Conservation (phyloP, 2,329 filamentous ascomycete species). For the Lojkania enalia region DNA sequence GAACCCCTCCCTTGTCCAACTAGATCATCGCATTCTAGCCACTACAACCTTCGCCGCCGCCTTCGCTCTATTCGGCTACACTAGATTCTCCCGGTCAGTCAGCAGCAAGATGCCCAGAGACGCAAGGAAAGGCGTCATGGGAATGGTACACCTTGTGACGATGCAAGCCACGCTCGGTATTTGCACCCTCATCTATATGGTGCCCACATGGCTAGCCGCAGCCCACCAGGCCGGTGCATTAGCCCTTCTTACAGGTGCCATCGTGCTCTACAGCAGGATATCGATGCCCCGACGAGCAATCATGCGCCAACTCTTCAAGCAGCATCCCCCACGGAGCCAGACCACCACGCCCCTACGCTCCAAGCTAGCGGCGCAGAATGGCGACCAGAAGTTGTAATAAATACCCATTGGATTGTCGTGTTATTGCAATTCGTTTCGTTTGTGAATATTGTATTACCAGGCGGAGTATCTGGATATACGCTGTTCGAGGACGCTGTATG, state of each 20-base stretch:
- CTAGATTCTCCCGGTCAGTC: conserved; percentile 67
- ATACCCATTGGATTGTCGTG: not conserved
- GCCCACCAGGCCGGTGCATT: conserved; percentile 91
- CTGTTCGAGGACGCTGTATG: not conserved
- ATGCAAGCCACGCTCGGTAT: conserved; percentile 88
- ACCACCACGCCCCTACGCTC: conserved; percentile 25
- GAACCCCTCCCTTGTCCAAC: conserved; percentile 92
- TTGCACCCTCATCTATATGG: conserved; percentile 88
- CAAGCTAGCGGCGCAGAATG: conserved; percentile 24
- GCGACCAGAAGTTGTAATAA: conserved; percentile 5
- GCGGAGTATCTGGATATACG: too few relatives aligned
- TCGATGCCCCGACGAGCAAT: conserved; percentile 39
- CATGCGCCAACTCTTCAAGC: conserved; percentile 33
- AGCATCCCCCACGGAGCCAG: conserved; percentile 18
- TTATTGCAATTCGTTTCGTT: not conserved
- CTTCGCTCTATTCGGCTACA: conserved; percentile 78
- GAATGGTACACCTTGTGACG: conserved; percentile 79
- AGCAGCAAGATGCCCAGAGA: conserved; percentile 59
- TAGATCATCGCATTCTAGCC: conserved; percentile 92
- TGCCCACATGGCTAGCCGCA: conserved; percentile 84
- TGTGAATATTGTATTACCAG: not conserved
- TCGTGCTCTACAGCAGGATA: conserved; percentile 70
- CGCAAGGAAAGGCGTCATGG: conserved; percentile 73
- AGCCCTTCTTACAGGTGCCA: conserved; percentile 77
- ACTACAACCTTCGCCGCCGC: conserved; percentile 85